Base-by-base conservation (phyloP, 495 filamentous ascomycete species). In the Xanthoparmelia taractica region DNA sequence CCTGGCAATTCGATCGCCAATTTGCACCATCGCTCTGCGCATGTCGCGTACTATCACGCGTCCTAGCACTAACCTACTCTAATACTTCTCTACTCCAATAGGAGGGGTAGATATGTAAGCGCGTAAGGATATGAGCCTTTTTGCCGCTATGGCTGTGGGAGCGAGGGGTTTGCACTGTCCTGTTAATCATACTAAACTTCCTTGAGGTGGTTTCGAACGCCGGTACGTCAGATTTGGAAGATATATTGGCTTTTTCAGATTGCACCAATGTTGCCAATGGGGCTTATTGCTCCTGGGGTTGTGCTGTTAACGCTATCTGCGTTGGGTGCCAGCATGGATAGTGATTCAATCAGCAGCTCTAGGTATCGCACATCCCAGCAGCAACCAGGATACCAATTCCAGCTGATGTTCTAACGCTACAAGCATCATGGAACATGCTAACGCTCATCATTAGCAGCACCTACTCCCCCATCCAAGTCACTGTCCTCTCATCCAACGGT, bases 401-500 rank as follows among this genome's bases (percentile, higher is more conserved):
- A 27, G 25, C 1, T 18, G 12, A 17, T 31, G 7, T 20, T 2
- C 13, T 10, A 8, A 33, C 15, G 0, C 20, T n/a, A 54, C 48
- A 12, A 54, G 6, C 20, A 11, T 31, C 13, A 33, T 20, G 17
- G 2, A 1, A 31, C 3, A 18, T 34, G 56, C 56, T 58, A 58
- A 58, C 20, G 10, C 34, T 29, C 56, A 8, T 57, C 11, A 10
- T 20, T 13, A 40, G 29, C 34, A 58, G 56, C 27, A 0, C 25
- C 34, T 8, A 40, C 34, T 38, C 34, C 7, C 34, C 56, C 8
- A 13, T 58, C 4, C 34, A 58, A 27, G 2, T 58, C n/a, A 38
- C 56, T 4, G 25, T 58, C 34, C 20, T 5, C 20, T 58, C 56
- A 34, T 40, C 56, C 56, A 58, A 58, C 38, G 56, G 56, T 34